Conservation (phyloP, 768 basidiomycete species). For the Tricholoma sp. region DNA sequence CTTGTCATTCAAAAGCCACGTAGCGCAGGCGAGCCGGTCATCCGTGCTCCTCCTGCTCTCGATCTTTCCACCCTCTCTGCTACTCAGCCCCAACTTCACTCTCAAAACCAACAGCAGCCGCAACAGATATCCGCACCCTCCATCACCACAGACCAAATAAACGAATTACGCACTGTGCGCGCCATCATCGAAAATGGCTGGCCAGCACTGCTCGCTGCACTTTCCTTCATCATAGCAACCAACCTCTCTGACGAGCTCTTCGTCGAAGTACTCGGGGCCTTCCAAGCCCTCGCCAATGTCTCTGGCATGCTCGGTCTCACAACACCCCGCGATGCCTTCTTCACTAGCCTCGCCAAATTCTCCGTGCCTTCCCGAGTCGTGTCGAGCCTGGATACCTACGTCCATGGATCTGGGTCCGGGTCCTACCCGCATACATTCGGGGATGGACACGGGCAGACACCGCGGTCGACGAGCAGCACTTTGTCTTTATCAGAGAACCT, state of each 20-base stretch:
- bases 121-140: background rate
- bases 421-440: background rate
- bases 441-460: slow-evolving; percentile 31
- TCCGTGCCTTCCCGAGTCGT: slow-evolving; percentile 91
- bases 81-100: slow-evolving; percentile 41
- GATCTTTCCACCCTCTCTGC: slow-evolving; percentile 51
- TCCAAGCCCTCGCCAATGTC: slow-evolving; percentile 82
- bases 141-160: background rate
- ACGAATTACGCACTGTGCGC: slow-evolving; percentile 57
- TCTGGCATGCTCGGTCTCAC: slow-evolving; percentile 83
- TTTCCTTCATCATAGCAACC: slow-evolving; percentile 86
- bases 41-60: slow-evolving; percentile 71
- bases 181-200: slow-evolving; percentile 85
- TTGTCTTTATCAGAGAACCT: slow-evolving; percentile 62
- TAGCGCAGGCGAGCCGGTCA: slow-evolving; percentile 54
- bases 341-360: slow-evolving; percentile 84
- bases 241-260: slow-evolving; percentile 92
- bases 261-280: slow-evolving; percentile 75
- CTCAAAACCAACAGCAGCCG: background rate
- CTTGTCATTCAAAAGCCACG: slow-evolving; percentile 64
- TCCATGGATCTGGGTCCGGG: slow-evolving; percentile 15
- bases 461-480: slow-evolving; percentile 41
- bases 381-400: slow-evolving; percentile 64
- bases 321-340: slow-evolving; percentile 91
- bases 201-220: slow-evolving; percentile 88